phyloP scores from a whole-genome alignment of 441 rosid genomes.

The Populus hybrid region DNA sequence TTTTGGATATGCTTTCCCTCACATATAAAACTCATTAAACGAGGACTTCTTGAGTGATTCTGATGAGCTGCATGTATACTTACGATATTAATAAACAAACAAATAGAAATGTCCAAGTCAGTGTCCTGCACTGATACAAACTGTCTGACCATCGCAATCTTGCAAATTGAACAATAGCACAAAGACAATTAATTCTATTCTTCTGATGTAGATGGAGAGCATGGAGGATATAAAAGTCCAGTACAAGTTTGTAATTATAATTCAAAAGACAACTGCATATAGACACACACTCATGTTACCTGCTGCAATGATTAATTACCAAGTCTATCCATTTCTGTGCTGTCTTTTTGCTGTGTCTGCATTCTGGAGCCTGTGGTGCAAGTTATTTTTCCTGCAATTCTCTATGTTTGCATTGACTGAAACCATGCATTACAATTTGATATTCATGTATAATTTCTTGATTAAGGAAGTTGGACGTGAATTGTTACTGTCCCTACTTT shows the following conservation, averaged over 20 bases:
- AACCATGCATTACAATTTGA: neutral
- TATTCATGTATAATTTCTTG: neutral
- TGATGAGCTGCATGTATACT: neutral
- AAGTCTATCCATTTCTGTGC: neutral
- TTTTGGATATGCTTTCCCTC: neutral
- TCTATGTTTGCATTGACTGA: neutral
- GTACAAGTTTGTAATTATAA: neutral
- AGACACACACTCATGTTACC: neutral
- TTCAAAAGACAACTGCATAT: neutral
- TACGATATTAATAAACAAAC: neutral
- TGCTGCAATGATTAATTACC: neutral
- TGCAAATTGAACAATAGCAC: neutral
- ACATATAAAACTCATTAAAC: neutral
- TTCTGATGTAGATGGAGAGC: neutral
- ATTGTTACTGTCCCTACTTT: neutral
- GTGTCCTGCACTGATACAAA: neutral
- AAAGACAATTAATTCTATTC: neutral
- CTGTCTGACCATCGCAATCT: neutral
- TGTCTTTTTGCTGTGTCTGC: neutral
- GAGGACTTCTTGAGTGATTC: neutral
- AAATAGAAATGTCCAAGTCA: neutral
- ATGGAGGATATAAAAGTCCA: neutral
- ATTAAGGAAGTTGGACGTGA: neutral
- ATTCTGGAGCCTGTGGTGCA: neutral
- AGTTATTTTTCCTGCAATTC: neutral